Evolutionary conservation across 257 asterid genomes (phyloP), one percentile per base, ranked within the genome.

Genomic region (Lavandula angustifolia): DNA sequence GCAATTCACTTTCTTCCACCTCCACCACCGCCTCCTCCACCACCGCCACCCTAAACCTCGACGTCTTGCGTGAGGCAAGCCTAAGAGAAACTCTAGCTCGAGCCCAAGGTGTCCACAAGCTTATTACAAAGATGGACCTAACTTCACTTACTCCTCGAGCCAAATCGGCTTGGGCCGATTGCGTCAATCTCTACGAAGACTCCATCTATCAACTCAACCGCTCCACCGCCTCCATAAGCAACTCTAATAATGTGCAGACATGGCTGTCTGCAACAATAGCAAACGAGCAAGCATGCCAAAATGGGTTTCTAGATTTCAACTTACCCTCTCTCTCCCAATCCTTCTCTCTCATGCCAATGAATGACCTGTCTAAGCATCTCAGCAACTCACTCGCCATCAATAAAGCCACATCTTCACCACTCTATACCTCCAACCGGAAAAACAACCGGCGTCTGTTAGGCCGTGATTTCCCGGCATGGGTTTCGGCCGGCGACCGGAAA

Each of bases 221-320:
- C 2, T 73, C 69, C 71, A 2, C 29, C 16, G 3, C 3, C 11
- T 64, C 54, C 49, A 9, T 32, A 9, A 12, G 29, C 37, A 6
- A 31, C 48, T 9, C 3, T 3, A 6, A 62, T 11, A 81, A 82
- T 48, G 81, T 67, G 3, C 87, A 83, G 62, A 83, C 89, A 35
- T 85, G 86, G 89, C 42, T 85, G 40, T 83, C 89, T 66, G 87
- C 89, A 1, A 56, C 94, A 10, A 37, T 81, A 6, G 81, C 94
- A 13, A 85, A 83, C 46, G 75, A 71, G 18, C 71, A 79, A 71
- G 62, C 87, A 6, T 85, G 94, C 79, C 52, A 12, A 61, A 79
- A 83, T 57, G 94, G 89, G 22, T 84, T 81, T 62, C 58, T 46
- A 17, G 86, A 80, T 37, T 79, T 81, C 7, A 64, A 77, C 22